Base-by-base conservation (phyloP, 129 eudicot genomes). In the Chrysanthemum seticuspe region DNA sequence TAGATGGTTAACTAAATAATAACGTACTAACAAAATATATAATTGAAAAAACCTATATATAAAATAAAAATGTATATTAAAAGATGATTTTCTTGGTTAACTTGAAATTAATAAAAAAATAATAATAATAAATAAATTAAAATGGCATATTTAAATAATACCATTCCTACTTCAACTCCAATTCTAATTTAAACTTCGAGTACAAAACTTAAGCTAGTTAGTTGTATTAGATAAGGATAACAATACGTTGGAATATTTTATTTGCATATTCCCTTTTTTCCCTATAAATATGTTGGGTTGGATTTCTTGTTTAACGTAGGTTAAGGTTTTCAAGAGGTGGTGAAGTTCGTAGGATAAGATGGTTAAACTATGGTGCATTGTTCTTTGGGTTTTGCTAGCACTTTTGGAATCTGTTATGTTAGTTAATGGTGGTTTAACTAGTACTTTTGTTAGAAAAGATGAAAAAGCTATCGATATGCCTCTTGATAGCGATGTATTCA, bases 381-480 rank as follows among this genome's bases (percentile, higher is more conserved):
- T 69, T 75, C 2, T 74, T 68, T 7, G 9, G 21, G 70, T 27
- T 52, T 68, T 80, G 57, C 61, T 74, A 25, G 47, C 47, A 40
- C 47, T 40, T 40, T 53, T 86, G 44, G 31, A 51, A 16, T 61
- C 75, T 65, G 77, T 71, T 50, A n/a, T 62, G 67, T 16, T 70
- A 36, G 87, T 87, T 59, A 49, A 75, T 77, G 97, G 91, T 56
- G 87, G 93, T 47, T 48, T 48, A 47, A 92, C 96, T 1, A 92
- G 98, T 34, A 83, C 80, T 36, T 92, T 87, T 63, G 85, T 87
- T 2, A 89, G 98, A 31, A 76, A 82, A 18, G 68, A 40, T 49
- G 91, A 89, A 79, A 80, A 67, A 64, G 74, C 85, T 36, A 73
- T 72, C 15, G 94, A 92, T 85, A 92, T 92, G 96, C 89, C 96